Evolutionary conservation across 2,329 filamentous ascomycete genomes (phyloP), one percentile per base, ranked within the genome.

Genomic region (Paraphoma sp.): DNA sequence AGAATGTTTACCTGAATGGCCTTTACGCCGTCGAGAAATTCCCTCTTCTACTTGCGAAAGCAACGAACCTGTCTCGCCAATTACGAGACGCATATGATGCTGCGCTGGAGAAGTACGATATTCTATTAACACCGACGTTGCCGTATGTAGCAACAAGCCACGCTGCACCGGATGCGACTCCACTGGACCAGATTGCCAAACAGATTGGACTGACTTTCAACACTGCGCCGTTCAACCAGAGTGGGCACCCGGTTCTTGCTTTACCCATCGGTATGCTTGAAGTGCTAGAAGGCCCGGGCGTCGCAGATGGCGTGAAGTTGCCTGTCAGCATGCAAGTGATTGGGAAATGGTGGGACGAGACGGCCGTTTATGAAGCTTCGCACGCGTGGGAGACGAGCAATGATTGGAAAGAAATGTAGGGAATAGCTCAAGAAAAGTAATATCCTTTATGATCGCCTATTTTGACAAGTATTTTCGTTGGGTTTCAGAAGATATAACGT

Each of bases 251-350:
- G 0, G 85, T 83, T 0, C 65, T 87, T 59, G 78, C 81, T 0
- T 71, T 86, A 45, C 84, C 84, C 0, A 74, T 83, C 33, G 84
- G 84, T 0, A 79, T 81, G 62, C 71, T 80, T 2, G 73, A 75
- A 2, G 76, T 80, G 1, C 57, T 65, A 12, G 77, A 82, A 48
- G 77, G 80, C 2, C 70, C 71, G 1, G 60, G 68, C 6, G 62
- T 62, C 1, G 59, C 59, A 3, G 56, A 57, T 10, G 51, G 65
- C 7, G 60, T 64, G 0, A 76, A 65, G 53, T 64, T 86, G 17
- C 84, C 83, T 0, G 82, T 85, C 0, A 82, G 84, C 0, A 78
- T 86, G 77, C 83, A 87, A 63, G 78, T 87, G 46, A 80, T 86
- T 11, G 84, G 83, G 0, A 81, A 76, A 4, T 73, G 80, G 60